A percentile compares a stretch with the other conserved stretches of the same genome.
Evolutionary conservation across 208 protist genomes (phyloP).

Genomic region (Vickermania spadyakhi): DNA sequence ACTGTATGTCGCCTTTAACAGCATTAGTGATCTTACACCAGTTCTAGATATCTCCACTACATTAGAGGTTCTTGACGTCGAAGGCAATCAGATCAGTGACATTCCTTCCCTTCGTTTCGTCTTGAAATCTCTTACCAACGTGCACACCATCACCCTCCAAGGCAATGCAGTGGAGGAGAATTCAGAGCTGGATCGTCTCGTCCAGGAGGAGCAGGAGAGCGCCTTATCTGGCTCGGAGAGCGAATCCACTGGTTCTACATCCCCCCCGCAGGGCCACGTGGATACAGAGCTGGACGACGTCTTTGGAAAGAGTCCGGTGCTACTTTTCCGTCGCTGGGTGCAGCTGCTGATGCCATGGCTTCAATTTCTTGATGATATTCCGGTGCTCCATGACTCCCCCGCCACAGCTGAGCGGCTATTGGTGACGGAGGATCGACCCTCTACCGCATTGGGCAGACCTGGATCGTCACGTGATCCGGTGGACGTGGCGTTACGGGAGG

Average conservation of each 20-base stretch:
- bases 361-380: conserved; percentile 40
- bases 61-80: conserved; percentile 77
- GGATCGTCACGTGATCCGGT: too few species aligned
- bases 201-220: neutral
- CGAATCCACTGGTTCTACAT: neutral
- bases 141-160: conserved; percentile 49
- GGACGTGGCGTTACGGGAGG: conserved; percentile 40
- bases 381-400: conserved; percentile 8
- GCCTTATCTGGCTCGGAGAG: neutral
- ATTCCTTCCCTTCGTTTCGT: conserved; percentile 15
- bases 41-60: conserved; percentile 51
- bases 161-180: conserved; percentile 47
- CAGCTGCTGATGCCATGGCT: conserved; percentile 46
- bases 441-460: conserved; percentile 27
- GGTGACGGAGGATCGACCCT: neutral
- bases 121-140: conserved; percentile 23
- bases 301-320: neutral
- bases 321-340: conserved; percentile 35
- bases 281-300: neutral
- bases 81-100: conserved; percentile 70
- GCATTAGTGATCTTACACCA: conserved; percentile 38
- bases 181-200: neutral
- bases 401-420: neutral
- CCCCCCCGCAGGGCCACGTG: neutral
- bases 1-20: conserved; percentile 85